These are phyloP conservation scores for Gnomoniopsis smithogilvyi DNA, from an alignment of 2,329 filamentous ascomycete species.

Conservation along the genomic window DNA sequence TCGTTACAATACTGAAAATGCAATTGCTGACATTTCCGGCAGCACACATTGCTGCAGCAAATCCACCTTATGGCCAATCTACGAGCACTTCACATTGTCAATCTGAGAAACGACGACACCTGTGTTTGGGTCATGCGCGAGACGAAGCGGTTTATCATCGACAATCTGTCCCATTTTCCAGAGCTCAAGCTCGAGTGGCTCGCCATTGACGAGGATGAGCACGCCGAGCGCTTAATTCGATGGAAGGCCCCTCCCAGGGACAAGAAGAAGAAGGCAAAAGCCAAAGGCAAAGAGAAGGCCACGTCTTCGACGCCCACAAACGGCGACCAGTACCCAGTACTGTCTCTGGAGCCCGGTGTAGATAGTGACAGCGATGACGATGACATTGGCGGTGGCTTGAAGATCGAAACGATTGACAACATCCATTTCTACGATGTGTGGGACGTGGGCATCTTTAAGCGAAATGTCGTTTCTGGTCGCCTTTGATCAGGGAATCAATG, in stretches of 20 bases:
- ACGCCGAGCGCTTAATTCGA: conserved; percentile 47
- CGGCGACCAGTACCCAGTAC: conserved; percentile 24
- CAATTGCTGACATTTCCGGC: conserved; percentile 14
- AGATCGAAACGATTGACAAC: conserved; percentile 36
- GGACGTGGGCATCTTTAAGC: conserved; percentile 56
- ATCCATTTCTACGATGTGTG: conserved; percentile 41
- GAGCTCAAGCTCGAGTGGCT: conserved; percentile 57
- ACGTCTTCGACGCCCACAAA: conserved; percentile 20
- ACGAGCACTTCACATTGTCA: conserved; percentile 52
- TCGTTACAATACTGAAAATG: background rate
- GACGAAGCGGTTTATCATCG: conserved; percentile 55
- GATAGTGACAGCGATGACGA: conserved; percentile 31
- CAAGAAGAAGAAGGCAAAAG: conserved; percentile 26
- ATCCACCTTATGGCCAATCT: conserved; percentile 50
- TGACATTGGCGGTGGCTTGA: conserved; percentile 24
- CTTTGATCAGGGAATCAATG: conserved; percentile 29
- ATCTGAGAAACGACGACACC: conserved; percentile 53
- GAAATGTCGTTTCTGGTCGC: conserved; percentile 46
- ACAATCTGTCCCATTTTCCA: conserved; percentile 54
- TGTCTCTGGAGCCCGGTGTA: conserved; percentile 23
- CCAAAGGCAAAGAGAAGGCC: conserved; percentile 34
- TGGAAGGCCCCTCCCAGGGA: conserved; percentile 29
- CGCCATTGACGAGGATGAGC: conserved; percentile 48
- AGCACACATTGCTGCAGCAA: conserved; percentile 58
- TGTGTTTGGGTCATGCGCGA: conserved; percentile 56